Evolutionary conservation across 2,329 filamentous ascomycete genomes (phyloP).

Genomic region (Rugonectria rugulosa): DNA sequence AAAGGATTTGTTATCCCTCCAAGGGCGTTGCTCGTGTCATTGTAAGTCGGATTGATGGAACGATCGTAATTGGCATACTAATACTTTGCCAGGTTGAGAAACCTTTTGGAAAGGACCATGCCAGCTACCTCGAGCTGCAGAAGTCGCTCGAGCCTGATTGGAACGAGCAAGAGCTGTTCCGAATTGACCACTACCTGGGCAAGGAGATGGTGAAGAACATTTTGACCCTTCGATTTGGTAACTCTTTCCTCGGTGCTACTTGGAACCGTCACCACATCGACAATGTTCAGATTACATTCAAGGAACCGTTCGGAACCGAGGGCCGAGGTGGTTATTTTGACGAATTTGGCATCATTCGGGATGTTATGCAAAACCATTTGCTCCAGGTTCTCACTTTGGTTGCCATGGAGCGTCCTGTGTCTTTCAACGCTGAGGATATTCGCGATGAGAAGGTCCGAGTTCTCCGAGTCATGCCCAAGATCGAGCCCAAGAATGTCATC

Average conservation of each 20-base stretch:
- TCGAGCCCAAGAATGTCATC: conserved; percentile 99
- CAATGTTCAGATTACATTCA: conserved; percentile 99
- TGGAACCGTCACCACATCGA: conserved; percentile 99
- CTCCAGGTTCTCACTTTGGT: conserved; percentile 95
- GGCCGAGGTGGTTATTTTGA: conserved; percentile 98
- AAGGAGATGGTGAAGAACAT: conserved; percentile 99
- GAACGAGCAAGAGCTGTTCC: conserved; percentile 98
- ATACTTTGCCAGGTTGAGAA: conserved; percentile 81
- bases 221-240: conserved; percentile 95
- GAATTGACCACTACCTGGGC: conserved; percentile 98
- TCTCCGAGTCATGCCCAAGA: conserved; percentile 88
- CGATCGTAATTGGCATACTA: conserved; percentile 18
- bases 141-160: conserved; percentile 95
- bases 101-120: conserved; percentile 96
- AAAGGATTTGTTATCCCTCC: conserved; percentile 94
- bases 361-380: conserved; percentile 99
- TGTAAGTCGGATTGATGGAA: conserved; percentile 60
- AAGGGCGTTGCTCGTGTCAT: conserved; percentile 93
- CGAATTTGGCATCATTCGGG: conserved; percentile 98
- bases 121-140: conserved; percentile 92
- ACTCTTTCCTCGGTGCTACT: conserved; percentile 97
- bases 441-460: conserved; percentile 99
- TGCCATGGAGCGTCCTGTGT: conserved; percentile 98
- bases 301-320: conserved; percentile 98
- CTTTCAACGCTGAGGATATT: conserved; percentile 97